These are phyloP conservation scores for Coprinopsis sp. DNA, from an alignment of 768 basidiomycete genomes.

Conservation along the genomic window DNA sequence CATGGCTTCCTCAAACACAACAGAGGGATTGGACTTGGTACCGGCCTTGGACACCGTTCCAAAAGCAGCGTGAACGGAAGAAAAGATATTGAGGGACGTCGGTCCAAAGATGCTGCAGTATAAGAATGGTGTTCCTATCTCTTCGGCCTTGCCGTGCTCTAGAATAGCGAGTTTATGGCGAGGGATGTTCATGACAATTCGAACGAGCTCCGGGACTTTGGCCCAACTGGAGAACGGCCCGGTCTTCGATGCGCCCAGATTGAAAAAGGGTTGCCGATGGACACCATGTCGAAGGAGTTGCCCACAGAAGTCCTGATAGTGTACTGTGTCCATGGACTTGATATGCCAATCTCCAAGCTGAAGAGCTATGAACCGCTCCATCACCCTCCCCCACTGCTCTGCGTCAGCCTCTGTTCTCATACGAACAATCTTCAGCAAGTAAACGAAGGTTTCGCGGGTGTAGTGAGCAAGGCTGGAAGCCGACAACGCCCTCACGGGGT, in stretches of 20 bases:
- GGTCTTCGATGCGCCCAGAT: background rate
- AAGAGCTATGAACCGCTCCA: slow-evolving; percentile 30
- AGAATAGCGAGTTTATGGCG: slow-evolving; percentile 24
- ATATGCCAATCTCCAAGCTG: slow-evolving; percentile 9
- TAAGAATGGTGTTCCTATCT: slow-evolving; percentile 29
- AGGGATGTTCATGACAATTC: slow-evolving; percentile 32
- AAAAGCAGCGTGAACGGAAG: slow-evolving; percentile 29
- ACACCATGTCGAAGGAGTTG: slow-evolving; percentile 40
- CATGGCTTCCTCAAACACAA: slow-evolving; percentile 26
- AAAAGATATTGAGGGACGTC: slow-evolving; percentile 26
- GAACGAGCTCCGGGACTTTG: slow-evolving; percentile 27
- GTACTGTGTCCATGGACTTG: slow-evolving; percentile 18
- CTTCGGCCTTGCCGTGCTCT: slow-evolving; percentile 15
- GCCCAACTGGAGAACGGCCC: slow-evolving; percentile 25
- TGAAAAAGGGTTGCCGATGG: slow-evolving; percentile 10
- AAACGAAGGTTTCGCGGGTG: slow-evolving; percentile 42
- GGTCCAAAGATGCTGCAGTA: slow-evolving; percentile 27
- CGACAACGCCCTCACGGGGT: background rate
- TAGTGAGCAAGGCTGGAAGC: slow-evolving; percentile 31
- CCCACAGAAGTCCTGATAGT: slow-evolving; percentile 44
- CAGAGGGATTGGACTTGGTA: slow-evolving; percentile 5
- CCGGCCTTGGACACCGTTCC: slow-evolving; percentile 20
- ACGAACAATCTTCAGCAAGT: slow-evolving; percentile 39
- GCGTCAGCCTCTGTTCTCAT: slow-evolving; percentile 17
- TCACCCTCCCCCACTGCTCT: slow-evolving; percentile 38